Percentiles rank a stretch among this genome's conserved stretches.
These are phyloP conservation scores for Hansenula sp. DNA, from an alignment of 1,139 yeast species.

Conservation along the genomic window DNA sequence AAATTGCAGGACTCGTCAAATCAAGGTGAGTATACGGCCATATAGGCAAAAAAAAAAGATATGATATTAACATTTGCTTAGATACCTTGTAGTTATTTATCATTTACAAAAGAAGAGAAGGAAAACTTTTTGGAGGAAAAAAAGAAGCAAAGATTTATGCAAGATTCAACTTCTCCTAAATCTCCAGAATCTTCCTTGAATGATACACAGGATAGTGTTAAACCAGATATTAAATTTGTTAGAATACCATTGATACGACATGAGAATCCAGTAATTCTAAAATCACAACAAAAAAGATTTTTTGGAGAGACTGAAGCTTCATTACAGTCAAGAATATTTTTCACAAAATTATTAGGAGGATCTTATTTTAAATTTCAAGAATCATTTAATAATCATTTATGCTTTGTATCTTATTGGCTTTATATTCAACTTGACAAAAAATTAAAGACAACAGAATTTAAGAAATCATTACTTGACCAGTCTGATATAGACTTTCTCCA, in stretches of 20 bases:
- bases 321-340: constrained; percentile 7
- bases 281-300: constrained; percentile 11
- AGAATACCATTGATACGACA: constrained; percentile 10
- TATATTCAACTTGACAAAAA: constrained; percentile 13
- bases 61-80: background rate
- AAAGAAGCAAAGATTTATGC: constrained; percentile 2
- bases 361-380: constrained; percentile 6
- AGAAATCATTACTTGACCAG: background rate
- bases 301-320: constrained; percentile 9
- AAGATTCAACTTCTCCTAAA: background rate
- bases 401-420: constrained; percentile 12
- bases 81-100: constrained; percentile 20
- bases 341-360: constrained; percentile 6
- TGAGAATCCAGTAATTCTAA: constrained; percentile 2
- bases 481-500: constrained; percentile 3
- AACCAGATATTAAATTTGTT: background rate
- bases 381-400: constrained; percentile 7
- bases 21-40: constrained; percentile 10
- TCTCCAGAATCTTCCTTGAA: background rate
- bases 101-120: constrained; percentile 16
- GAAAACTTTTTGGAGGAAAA: constrained; percentile 10
- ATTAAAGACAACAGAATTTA: background rate
- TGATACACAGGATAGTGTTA: background rate
- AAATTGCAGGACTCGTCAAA: constrained; percentile 21
- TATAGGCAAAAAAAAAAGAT: too few species aligned